These are phyloP conservation scores for Ceratocystis ficicola DNA, from an alignment of 2,329 filamentous ascomycete species.

Conservation along the genomic window DNA sequence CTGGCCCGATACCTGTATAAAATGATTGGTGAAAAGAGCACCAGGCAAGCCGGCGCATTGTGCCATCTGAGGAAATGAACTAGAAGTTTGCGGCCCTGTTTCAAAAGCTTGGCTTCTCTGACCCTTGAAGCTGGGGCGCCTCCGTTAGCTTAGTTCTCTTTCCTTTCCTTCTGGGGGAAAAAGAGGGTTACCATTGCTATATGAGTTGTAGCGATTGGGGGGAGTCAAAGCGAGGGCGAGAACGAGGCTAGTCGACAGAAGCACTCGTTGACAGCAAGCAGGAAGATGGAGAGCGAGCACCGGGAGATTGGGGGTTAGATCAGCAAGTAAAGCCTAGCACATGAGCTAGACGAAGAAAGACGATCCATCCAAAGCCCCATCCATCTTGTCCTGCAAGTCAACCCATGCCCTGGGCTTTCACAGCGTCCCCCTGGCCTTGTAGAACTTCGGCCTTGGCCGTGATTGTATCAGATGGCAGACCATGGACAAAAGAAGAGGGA, in stretches of 20 bases:
- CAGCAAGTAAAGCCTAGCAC: not conserved
- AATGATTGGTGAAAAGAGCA: not conserved
- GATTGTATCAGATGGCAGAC: constrained; percentile 9
- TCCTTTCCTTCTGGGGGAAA: not conserved
- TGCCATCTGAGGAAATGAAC: constrained; percentile 10
- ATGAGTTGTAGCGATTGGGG: not conserved
- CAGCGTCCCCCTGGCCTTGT: not conserved
- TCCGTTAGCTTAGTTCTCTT: no score
- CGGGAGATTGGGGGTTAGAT: not conserved
- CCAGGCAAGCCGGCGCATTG: not conserved
- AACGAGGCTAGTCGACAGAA: not conserved
- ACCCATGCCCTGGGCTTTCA: not conserved
- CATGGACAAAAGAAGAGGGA: not conserved
- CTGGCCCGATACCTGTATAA: not conserved
- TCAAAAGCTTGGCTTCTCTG: constrained; percentile 3
- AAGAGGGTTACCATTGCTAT: not conserved
- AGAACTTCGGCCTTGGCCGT: constrained; percentile 3
- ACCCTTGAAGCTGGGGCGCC: not conserved
- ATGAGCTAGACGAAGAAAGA: not conserved
- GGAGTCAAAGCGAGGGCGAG: not conserved
- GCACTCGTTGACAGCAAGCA: not conserved
- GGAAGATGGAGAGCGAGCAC: not conserved
- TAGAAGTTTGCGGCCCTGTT: constrained; percentile 10
- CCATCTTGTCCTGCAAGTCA: not conserved
- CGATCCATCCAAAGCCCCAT: not conserved